Conservation (phyloP, 805 yeast species). For the Saccharomyces kudriavzevii region DNA sequence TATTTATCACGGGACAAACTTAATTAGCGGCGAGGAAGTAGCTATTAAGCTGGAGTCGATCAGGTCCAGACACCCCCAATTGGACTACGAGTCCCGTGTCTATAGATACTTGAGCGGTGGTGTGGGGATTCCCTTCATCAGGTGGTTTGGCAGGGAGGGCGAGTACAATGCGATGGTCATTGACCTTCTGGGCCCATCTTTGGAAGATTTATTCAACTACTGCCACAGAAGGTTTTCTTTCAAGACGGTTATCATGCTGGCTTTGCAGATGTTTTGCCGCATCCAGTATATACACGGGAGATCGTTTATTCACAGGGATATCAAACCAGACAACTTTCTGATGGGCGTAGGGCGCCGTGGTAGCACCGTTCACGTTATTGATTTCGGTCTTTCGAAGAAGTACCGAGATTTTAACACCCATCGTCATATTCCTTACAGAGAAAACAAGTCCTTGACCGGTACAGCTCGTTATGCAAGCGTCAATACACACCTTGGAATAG, state of each 20-base stretch:
- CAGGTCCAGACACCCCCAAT: conserved; percentile 91
- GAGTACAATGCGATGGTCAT: conserved; percentile 97
- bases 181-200: conserved; percentile 88
- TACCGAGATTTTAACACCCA: conserved; percentile 92
- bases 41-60: conserved; percentile 92
- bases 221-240: conserved; percentile 90
- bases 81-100: conserved; percentile 95
- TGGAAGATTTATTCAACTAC: conserved; percentile 92
- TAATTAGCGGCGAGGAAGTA: conserved; percentile 95
- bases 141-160: conserved; percentile 96
- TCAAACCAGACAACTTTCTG: conserved; percentile 77
- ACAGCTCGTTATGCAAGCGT: conserved; percentile 97
- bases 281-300: conserved; percentile 94
- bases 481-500: conserved; percentile 94
- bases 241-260: conserved; percentile 86
- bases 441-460: conserved; percentile 93
- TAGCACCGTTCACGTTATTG: conserved; percentile 90
- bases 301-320: conserved; percentile 81
- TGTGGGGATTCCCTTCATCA: conserved; percentile 92
- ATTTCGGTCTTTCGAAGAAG: conserved; percentile 90
- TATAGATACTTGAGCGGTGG: conserved; percentile 94
- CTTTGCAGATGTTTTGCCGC: conserved; percentile 91
- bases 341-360: conserved; percentile 92
- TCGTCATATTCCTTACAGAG: conserved; percentile 92
- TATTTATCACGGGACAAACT: conserved; percentile 86